Base-by-base conservation (phyloP, 768 basidiomycete genomes). In the Psilocybe cubensis region DNA sequence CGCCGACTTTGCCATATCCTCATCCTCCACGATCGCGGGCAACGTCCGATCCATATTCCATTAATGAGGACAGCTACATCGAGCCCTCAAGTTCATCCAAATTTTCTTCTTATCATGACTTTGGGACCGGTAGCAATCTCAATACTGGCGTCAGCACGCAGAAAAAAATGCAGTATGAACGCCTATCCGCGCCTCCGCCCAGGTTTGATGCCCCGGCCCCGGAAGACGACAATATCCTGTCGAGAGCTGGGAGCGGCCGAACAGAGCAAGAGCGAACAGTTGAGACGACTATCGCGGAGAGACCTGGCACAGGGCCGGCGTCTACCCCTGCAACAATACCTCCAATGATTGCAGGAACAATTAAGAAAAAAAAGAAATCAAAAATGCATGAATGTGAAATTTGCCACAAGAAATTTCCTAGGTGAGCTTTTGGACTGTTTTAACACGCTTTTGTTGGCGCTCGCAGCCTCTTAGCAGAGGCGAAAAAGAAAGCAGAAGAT, bases 381-480 rank as follows among this genome's bases (percentile, higher is more conserved):
- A 85, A 83, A 65, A 84, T 83, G 83, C 84, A 85, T 50, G 66
- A 70, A 31, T 85, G 83, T 58, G 65, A 72, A 41, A 67, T 83
- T 5, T 85, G 84, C 58, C 63, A 67, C 9, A 84, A 84, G 63
- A 65, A 73, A 54, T 85, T 85, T 63, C 82, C 83, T 10, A 74
- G 82, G 75, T 80, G 54, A 17, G 71, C 49, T 17, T 20, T n/a
- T n/a, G n/a, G n/a, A n/a, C n/a, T n/a, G n/a, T n/a, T n/a, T n/a
- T n/a, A n/a, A n/a, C n/a, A n/a, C n/a, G n/a, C n/a, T n/a, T n/a
- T n/a, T n/a, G n/a, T n/a, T n/a, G n/a, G n/a, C n/a, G n/a, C n/a
- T n/a, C n/a, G n/a, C n/a, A n/a, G n/a, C n/a, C n/a, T n/a, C n/a
- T n/a, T n/a, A n/a, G n/a, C n/a, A n/a, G n/a, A n/a, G n/a, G n/a